These are phyloP conservation scores for Alternaria ventricosa DNA, from an alignment of 2,329 filamentous ascomycete species.

Conservation along the genomic window DNA sequence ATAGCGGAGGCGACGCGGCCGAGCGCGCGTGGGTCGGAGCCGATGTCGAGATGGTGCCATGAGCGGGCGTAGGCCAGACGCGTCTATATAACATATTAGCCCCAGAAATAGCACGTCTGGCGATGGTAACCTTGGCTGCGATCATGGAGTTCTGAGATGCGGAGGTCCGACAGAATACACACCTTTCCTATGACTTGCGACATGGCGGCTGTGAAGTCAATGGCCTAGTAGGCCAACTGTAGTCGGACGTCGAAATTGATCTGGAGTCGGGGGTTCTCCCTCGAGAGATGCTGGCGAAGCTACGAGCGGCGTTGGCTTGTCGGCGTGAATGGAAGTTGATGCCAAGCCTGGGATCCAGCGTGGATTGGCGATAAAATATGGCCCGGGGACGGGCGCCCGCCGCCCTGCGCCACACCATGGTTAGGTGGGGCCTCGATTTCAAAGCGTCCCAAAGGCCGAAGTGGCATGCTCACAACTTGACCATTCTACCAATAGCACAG, in stretches of 20 bases:
- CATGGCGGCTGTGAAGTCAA: conserved; percentile 59
- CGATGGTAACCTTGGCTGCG: background rate
- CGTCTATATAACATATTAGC: conserved; percentile 64
- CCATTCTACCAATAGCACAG: conserved; percentile 8
- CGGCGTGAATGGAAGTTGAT: conserved; percentile 18
- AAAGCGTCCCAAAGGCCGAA: conserved; percentile 33
- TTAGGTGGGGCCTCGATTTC: conserved; percentile 32
- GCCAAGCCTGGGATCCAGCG: conserved; percentile 21
- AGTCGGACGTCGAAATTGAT: background rate
- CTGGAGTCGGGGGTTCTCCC: background rate
- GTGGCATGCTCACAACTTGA: conserved; percentile 16
- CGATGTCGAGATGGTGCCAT: conserved; percentile 89
- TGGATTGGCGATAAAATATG: conserved; percentile 11
- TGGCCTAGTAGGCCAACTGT: conserved; percentile 16
- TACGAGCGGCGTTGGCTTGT: conserved; percentile 4
- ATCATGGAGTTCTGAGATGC: conserved; percentile 10
- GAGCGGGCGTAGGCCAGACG: conserved; percentile 93
- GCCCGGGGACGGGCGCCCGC: background rate
- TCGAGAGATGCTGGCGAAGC: background rate
- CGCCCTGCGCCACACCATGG: background rate
- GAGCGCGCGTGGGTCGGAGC: conserved; percentile 73
- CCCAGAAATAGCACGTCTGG: background rate
- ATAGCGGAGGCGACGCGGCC: conserved; percentile 89
- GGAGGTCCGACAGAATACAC: conserved; percentile 47
- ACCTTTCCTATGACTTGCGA: conserved; percentile 81